A percentile compares a stretch with the other conserved stretches of the same genome.
Conservation (phyloP, 2,329 filamentous ascomycete genomes). For the Sporothrix sp. region DNA sequence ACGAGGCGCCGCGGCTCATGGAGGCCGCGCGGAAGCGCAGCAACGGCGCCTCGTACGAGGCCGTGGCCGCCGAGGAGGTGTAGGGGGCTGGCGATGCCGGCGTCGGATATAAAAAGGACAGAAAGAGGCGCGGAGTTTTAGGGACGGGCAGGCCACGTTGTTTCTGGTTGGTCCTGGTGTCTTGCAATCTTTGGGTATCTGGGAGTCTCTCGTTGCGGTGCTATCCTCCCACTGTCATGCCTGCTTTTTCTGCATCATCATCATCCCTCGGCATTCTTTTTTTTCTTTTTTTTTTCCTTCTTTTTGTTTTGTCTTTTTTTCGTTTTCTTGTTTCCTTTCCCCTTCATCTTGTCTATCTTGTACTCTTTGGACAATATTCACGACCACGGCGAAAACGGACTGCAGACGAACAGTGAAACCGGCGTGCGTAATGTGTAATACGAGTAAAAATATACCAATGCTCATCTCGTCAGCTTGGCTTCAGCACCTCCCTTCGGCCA, state of each 20-base stretch:
- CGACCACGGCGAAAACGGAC: neutral
- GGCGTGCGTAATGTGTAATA: no score
- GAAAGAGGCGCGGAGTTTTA: neutral
- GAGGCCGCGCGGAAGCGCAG: conserved; percentile 33
- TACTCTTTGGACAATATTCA: neutral
- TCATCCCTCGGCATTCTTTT: no score
- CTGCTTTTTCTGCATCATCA: neutral
- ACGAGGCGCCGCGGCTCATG: conserved; percentile 71
- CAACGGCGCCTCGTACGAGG: conserved; percentile 51
- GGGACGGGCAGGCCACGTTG: neutral
- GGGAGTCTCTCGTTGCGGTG: neutral
- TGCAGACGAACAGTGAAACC: neutral
- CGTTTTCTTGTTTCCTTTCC: neutral
- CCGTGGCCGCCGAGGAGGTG: conserved; percentile 45
- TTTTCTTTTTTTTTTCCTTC: neutral
- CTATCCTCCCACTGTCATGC: no score
- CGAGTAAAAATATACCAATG: no score
- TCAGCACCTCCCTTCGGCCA: neutral
- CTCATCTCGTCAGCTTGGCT: neutral
- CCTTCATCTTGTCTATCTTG: neutral
- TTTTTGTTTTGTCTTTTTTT: neutral
- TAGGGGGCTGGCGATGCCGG: neutral
- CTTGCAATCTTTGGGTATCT: neutral
- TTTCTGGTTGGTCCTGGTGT: neutral
- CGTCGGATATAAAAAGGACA: neutral